phyloP scores from a whole-genome alignment of 1,284 basidiomycete species.

The Cryptococcus hybrid region DNA sequence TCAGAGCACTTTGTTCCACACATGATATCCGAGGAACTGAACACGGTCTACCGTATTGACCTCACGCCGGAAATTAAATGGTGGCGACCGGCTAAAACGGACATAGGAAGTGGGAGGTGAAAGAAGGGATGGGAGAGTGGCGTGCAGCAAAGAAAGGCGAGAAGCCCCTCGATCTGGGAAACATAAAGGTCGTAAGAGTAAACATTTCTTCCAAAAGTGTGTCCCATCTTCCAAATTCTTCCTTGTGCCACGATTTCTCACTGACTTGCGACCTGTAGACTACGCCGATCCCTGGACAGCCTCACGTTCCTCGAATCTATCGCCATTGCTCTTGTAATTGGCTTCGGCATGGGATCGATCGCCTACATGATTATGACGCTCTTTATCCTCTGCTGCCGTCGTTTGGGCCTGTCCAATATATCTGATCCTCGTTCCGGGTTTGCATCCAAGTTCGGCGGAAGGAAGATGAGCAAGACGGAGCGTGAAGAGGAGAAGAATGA shows the following conservation, averaged over 20 bases:
- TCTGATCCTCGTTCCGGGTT: background rate
- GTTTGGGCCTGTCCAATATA: background rate
- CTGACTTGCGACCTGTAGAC: background rate
- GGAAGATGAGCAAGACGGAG: background rate
- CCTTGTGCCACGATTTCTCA: background rate
- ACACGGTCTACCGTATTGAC: too few species aligned
- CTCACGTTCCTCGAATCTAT: background rate
- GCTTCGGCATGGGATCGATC: background rate
- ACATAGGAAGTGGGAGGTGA: slow-evolving; percentile 2
- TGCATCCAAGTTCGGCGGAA: background rate
- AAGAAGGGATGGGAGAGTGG: slow-evolving; percentile 7
- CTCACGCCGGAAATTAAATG: slow-evolving; percentile 9
- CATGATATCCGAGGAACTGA: too few species aligned
- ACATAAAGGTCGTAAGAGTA: background rate
- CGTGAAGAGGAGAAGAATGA: background rate
- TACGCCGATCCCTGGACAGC: background rate
- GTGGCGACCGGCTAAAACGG: slow-evolving; percentile 4
- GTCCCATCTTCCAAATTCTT: background rate
- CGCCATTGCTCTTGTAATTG: background rate
- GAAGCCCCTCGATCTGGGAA: background rate
- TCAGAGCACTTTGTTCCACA: too few species aligned
- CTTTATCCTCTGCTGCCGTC: background rate
- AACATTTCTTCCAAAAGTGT: background rate
- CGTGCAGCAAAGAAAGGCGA: slow-evolving; percentile 4
- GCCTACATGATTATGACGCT: background rate